Conservation (phyloP, 2,329 filamentous ascomycete species). For the Aspergillus floridensis region DNA sequence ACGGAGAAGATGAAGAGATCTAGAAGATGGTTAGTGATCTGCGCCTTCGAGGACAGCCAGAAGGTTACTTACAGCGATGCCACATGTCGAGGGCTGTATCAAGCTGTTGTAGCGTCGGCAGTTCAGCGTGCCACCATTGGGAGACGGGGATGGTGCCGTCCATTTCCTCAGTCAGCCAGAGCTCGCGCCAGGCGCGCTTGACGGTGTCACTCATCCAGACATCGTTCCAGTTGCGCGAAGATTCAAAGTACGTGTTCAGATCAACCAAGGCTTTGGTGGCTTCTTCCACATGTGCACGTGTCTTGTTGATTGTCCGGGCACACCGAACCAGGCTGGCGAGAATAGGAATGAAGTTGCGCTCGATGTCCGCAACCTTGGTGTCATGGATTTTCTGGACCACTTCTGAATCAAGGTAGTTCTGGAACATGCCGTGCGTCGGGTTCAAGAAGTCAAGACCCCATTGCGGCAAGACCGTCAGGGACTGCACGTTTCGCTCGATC, state of each 20-base stretch:
- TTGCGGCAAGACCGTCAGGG: constrained; percentile 52
- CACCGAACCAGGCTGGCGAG: constrained; percentile 50
- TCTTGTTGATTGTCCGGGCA: constrained; percentile 46
- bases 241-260: constrained; percentile 50
- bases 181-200: constrained; percentile 44
- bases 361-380: constrained; percentile 46
- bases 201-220: constrained; percentile 48
- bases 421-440: constrained; percentile 52
- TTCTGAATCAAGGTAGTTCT: constrained; percentile 52
- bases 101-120: constrained; percentile 35
- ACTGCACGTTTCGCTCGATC: constrained; percentile 54
- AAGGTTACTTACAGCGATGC: constrained; percentile 49
- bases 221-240: constrained; percentile 46
- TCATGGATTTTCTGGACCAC: constrained; percentile 42
- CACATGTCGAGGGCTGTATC: constrained; percentile 38
- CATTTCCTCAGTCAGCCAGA: constrained; percentile 47
- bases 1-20: constrained; percentile 17
- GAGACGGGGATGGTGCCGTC: constrained; percentile 33
- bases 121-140: constrained; percentile 39
- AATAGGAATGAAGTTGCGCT: constrained; percentile 52
- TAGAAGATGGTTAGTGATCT: not conserved
- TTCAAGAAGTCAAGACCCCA: constrained; percentile 55
- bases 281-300: constrained; percentile 42
- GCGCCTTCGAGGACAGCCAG: constrained; percentile 46
- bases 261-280: constrained; percentile 49